phyloP scores from a whole-genome alignment of 78 protist species.

The Ministeria vibrans region DNA sequence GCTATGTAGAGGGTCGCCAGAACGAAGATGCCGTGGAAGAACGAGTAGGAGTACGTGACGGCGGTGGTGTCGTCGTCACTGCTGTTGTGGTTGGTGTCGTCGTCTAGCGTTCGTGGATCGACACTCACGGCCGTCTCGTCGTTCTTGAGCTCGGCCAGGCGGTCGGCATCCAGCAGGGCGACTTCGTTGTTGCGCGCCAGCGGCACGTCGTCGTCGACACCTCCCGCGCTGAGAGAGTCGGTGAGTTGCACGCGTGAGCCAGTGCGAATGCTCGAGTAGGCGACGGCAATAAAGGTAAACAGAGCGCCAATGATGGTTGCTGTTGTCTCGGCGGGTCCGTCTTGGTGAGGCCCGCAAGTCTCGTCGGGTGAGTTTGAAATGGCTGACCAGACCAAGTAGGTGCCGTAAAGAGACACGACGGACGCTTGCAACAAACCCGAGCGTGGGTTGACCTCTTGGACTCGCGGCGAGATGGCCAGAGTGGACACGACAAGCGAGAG shows the following conservation, averaged over 20 bases:
- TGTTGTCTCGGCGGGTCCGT: not conserved
- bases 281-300: not conserved
- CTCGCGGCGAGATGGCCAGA: constrained; percentile 22
- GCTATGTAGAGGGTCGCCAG: constrained; percentile 61
- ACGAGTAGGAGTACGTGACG: constrained; percentile 51
- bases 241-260: not conserved
- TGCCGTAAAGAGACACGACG: constrained; percentile 45
- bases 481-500: constrained; percentile 31
- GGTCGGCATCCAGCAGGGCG: not conserved
- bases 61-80: constrained; percentile 42
- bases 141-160: not conserved
- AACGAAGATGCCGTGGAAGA: constrained; percentile 67
- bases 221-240: too few species aligned
- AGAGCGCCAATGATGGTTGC: not conserved
- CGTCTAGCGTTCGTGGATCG: not conserved
- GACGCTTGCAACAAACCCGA: constrained; percentile 65
- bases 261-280: not conserved
- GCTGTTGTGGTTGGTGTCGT: not conserved
- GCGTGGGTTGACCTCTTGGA: constrained; percentile 35
- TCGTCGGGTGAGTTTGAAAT: constrained; percentile 45
- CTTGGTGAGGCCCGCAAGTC: not conserved
- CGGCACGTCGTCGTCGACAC: not conserved
- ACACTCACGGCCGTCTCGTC: not conserved
- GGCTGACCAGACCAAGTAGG: constrained; percentile 59
- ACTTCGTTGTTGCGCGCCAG: not conserved